Evolutionary conservation across 1,284 basidiomycete species (phyloP), one percentile per base, ranked within the genome.

Genomic region (Sporisorium iseilematis-ciliati): DNA sequence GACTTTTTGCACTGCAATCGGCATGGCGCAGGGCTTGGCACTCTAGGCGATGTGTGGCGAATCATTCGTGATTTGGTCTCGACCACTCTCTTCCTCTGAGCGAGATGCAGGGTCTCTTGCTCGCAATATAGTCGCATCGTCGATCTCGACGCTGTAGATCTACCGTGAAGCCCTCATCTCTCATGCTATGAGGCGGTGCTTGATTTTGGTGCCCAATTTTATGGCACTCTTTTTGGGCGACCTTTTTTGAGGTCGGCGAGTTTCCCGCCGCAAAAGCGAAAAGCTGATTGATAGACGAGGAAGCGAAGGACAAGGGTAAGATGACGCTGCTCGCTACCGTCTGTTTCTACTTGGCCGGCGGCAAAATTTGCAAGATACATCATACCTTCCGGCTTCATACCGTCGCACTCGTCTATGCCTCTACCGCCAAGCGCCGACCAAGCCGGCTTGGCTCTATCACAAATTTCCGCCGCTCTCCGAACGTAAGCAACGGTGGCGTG

Each of bases 1-100:
- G 41, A 59, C 25, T 16, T 35, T 48, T 52, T 42, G 48, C 26
- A 51, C 43, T 33, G 33, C 46, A 29, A 29, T 45, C 55, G 61
- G 61, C 61, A 64, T 31, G 42, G 42, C 14, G 31, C 12, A 40
- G 38, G 23, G 48, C 55, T 64, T 64, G 61, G 61, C 61, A 38
- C 35, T 35, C 18, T 14, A 16, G 21, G n/a, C 18, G 40, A 54
- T 7, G 11, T 10, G 43, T 48, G 43, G 29, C 46, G 43, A n/a
- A 23, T 54, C 25, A n/a, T 29, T 29, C 8, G 41, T 54, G 18
- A n/a, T 29, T 29, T 29, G 41, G 41, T 48, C 26, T 48, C 16
- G 26, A 48, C 16, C n/a, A n/a, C n/a, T n/a, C n/a, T 10, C 26
- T 23, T 29, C n/a, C 18, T 23, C 8, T 26, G 20, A 26, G 14